These are phyloP conservation scores for Botryotinia globosa DNA, from an alignment of 2,329 filamentous ascomycete species.

Conservation along the genomic window DNA sequence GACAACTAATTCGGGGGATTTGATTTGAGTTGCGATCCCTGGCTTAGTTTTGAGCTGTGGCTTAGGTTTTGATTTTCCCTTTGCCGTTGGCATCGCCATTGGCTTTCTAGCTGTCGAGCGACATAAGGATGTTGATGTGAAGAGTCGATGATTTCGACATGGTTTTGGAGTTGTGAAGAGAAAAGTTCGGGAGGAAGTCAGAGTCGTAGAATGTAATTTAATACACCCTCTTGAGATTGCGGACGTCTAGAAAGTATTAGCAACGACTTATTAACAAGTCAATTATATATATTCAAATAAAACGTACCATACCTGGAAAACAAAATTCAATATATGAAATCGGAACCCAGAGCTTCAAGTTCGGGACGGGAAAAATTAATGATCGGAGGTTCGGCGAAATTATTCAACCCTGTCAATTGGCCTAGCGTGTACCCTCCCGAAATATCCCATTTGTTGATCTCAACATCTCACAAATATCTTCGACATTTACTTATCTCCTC, in stretches of 20 bases:
- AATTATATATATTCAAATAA: background rate
- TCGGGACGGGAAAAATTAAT: slow-evolving; percentile 23
- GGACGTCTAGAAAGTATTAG: slow-evolving; percentile 37
- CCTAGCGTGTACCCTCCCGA: slow-evolving; percentile 23
- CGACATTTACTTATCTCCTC: slow-evolving; percentile 23
- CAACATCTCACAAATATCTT: slow-evolving; percentile 25
- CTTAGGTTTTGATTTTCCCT: slow-evolving; percentile 12
- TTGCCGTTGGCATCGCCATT: slow-evolving; percentile 7
- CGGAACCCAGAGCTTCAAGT: background rate
- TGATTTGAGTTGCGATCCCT: background rate
- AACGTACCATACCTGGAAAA: slow-evolving; percentile 24
- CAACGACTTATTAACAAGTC: background rate
- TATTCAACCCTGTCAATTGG: slow-evolving; percentile 1
- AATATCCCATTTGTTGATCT: slow-evolving; percentile 25
- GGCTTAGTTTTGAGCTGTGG: slow-evolving; percentile 14
- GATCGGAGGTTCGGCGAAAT: slow-evolving; percentile 29
- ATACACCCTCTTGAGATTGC: slow-evolving; percentile 40
- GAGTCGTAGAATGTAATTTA: slow-evolving; percentile 27
- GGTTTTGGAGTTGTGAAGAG: slow-evolving; percentile 22
- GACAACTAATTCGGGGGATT: background rate
- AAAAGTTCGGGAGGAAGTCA: slow-evolving; percentile 21
- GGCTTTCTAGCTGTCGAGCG: slow-evolving; percentile 26
- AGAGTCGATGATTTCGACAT: slow-evolving; percentile 25
- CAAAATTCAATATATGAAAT: background rate
- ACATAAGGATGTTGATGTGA: slow-evolving; percentile 29